These are phyloP conservation scores for Alternaria dauci DNA, from an alignment of 2,329 filamentous ascomycete species.

Conservation along the genomic window DNA sequence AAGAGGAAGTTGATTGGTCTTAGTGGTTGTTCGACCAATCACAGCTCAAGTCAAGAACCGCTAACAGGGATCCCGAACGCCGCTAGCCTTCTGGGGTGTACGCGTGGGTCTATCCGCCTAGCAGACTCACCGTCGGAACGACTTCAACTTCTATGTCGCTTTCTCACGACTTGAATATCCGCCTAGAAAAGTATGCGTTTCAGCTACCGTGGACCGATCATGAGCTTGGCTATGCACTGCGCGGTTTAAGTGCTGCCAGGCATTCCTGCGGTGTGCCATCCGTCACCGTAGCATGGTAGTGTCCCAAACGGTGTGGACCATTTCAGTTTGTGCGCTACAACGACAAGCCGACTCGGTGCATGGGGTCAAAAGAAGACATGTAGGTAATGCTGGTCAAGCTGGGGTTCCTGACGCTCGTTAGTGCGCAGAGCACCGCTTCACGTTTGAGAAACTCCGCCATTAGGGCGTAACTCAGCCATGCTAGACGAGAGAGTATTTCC, in stretches of 20 bases:
- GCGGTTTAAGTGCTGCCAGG: conserved; percentile 19
- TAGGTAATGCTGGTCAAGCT: background rate
- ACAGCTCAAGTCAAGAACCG: conserved; percentile 19
- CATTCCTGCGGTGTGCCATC: conserved; percentile 13
- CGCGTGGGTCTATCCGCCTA: conserved; percentile 26
- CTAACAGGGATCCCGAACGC: conserved; percentile 14
- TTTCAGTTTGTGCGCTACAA: conserved; percentile 1
- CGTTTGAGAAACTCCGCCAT: conserved; percentile 10
- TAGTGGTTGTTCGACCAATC: conserved; percentile 21
- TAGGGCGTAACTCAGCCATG: conserved; percentile 24
- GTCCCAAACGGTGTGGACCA: conserved; percentile 16
- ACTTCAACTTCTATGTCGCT: conserved; percentile 15
- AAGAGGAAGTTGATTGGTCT: conserved; percentile 26
- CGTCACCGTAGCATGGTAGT: conserved; percentile 10
- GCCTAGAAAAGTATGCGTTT: background rate
- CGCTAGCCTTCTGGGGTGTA: conserved; percentile 23
- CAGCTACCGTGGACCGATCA: conserved; percentile 10
- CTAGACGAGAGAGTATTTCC: conserved; percentile 6
- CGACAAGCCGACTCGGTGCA: conserved; percentile 1
- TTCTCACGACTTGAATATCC: conserved; percentile 3
- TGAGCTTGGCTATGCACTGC: conserved; percentile 15
- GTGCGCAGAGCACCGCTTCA: conserved; percentile 14
- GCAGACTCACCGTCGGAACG: conserved; percentile 34
- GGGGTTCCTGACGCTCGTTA: background rate
- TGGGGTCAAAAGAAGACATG: background rate